These are phyloP conservation scores for Talaromyces funiculosus DNA, from an alignment of 2,329 filamentous ascomycete genomes.

Conservation along the genomic window DNA sequence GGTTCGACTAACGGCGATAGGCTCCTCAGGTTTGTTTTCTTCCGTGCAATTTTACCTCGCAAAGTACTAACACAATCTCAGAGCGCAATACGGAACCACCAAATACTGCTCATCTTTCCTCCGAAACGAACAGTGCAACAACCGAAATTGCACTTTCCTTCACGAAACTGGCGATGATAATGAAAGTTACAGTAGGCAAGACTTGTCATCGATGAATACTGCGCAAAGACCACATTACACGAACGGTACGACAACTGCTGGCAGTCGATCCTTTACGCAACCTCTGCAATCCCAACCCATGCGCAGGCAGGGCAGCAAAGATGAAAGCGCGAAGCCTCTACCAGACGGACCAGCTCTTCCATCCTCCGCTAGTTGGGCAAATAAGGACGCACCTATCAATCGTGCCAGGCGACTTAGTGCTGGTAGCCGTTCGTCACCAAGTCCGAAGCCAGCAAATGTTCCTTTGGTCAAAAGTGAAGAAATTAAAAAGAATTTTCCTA, in stretches of 20 bases:
- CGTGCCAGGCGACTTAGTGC: slow-evolving; percentile 64
- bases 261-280: slow-evolving; percentile 46
- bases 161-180: slow-evolving; percentile 98
- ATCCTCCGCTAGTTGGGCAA: slow-evolving; percentile 89
- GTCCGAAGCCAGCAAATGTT: slow-evolving; percentile 60
- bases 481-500: slow-evolving; percentile 27
- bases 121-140: slow-evolving; percentile 88
- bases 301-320: slow-evolving; percentile 65
- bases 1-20: slow-evolving; percentile 87
- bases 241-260: slow-evolving; percentile 31
- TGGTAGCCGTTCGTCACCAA: slow-evolving; percentile 74
- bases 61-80: slow-evolving; percentile 22
- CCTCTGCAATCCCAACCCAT: slow-evolving; percentile 53
- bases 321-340: slow-evolving; percentile 56
- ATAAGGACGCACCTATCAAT: slow-evolving; percentile 59
- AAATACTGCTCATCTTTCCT: slow-evolving; percentile 98
- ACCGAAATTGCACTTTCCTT: slow-evolving; percentile 95
- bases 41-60: not conserved
- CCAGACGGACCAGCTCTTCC: slow-evolving; percentile 87
- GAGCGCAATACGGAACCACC: slow-evolving; percentile 77
- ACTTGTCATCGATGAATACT: slow-evolving; percentile 93
- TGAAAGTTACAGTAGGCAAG: slow-evolving; percentile 91
- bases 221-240: slow-evolving; percentile 65
- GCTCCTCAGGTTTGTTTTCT: slow-evolving; percentile 60
- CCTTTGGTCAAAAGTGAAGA: slow-evolving; percentile 35